Evolutionary conservation across 139 green algal genomes (phyloP), one percentile per base, ranked within the genome.

Genomic region (Eudorina sp.): DNA sequence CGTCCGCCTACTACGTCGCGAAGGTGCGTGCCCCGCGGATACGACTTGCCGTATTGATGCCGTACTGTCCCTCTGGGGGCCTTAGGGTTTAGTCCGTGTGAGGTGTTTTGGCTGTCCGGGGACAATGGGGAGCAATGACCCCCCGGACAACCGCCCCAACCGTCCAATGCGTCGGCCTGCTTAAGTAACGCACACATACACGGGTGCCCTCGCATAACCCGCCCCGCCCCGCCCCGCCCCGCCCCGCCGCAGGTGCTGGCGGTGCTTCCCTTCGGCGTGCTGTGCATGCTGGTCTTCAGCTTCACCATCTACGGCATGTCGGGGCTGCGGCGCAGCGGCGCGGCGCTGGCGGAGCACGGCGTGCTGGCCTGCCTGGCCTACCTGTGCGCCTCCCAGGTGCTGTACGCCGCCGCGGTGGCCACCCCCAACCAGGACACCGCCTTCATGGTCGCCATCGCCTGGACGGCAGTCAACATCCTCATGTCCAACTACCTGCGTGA

Each of bases 391-490:
- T 85, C 75, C 13, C 91, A 94, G 92, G 92, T 93, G 53, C 88
- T 94, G 66, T 62, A 92, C 64, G 89, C 90, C 16, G 84, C 92
- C 41, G 92, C 90, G 3, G 72, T 90, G 21, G 76, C 92, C 31
- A 92, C 88, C 0, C 89, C 90, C 48, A 93, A 93, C 75, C 93
- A 94, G 86, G 94, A 96, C 62, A 83, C 85, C 31, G 94, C 94
- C 2, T 96, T 96, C 92, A 95, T 96, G 94, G n/a, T 96, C 5
- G 91, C 90, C 41, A 94, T 95, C 31, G 90, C 86, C 18, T 96
- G 93, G 91, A 95, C 94, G 4, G 94, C 94, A 0, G 55, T 96
- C 84, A 95, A 96, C 90, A 90, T 96, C 75, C 80, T 96, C 45
- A 80, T 95, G 72, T 89, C 73, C 69, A 94, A 94, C 90, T 96